Conservation (phyloP, 768 basidiomycete species). For the Mycena epipterygia region DNA sequence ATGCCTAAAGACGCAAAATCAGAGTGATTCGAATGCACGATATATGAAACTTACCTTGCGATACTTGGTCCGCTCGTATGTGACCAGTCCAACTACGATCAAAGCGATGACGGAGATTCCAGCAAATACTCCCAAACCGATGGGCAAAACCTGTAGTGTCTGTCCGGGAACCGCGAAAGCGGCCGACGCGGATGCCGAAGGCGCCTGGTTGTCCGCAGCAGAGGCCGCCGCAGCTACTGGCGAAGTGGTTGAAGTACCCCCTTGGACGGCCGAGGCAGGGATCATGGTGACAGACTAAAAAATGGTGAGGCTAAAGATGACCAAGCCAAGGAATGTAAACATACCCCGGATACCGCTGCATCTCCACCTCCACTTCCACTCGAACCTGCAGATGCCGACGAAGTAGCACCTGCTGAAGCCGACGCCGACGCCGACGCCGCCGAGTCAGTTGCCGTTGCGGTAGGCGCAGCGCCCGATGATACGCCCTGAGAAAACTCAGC, state of each 20-base stretch:
- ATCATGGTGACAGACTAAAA: constrained; percentile 14
- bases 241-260: constrained; percentile 9
- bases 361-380: constrained; percentile 19
- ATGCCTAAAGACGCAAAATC: constrained; percentile 60
- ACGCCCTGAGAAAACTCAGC: constrained; percentile 20
- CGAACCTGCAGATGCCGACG: constrained; percentile 31
- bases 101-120: constrained; percentile 89
- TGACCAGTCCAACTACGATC: constrained; percentile 86
- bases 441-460: constrained; percentile 40
- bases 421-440: constrained; percentile 16
- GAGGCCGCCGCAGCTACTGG: constrained; percentile 39
- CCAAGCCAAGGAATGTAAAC: not conserved
- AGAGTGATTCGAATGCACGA: constrained; percentile 17
- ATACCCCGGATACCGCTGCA: constrained; percentile 39
- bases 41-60: constrained; percentile 70
- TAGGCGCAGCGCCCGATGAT: constrained; percentile 36
- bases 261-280: constrained; percentile 21
- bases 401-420: constrained; percentile 34
- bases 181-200: constrained; percentile 51
- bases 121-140: constrained; percentile 87
- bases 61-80: constrained; percentile 89
- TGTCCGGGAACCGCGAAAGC: constrained; percentile 80
- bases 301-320: not conserved
- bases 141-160: constrained; percentile 79
- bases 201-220: constrained; percentile 49